Conservation (phyloP, 2,329 filamentous ascomycete genomes). For the Phialophora macrospora region DNA sequence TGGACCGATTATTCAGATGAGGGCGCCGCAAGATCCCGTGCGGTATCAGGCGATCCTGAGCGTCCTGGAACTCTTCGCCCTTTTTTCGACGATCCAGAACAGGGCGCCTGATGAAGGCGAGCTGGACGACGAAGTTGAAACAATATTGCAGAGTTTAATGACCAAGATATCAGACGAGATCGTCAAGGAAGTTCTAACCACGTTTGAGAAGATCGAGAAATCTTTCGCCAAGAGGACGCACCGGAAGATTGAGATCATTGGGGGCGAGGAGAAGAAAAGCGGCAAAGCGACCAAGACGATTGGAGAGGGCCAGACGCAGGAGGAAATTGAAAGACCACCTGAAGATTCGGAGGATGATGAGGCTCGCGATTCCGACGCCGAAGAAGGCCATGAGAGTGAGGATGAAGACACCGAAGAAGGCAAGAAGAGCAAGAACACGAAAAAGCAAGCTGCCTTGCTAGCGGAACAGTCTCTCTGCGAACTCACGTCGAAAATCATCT, state of each 20-base stretch:
- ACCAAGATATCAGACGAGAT: conserved; percentile 69
- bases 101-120: conserved; percentile 42
- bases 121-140: conserved; percentile 53
- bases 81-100: conserved; percentile 74
- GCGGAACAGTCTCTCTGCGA: conserved; percentile 87
- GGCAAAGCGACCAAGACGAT: neutral
- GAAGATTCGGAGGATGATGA: conserved; percentile 63
- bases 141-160: conserved; percentile 66
- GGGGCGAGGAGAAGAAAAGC: conserved; percentile 21
- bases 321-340: conserved; percentile 40
- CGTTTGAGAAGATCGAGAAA: conserved; percentile 78
- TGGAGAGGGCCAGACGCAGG: conserved; percentile 29
- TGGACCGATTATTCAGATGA: conserved; percentile 55
- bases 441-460: conserved; percentile 69
- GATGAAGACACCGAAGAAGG: conserved; percentile 34
- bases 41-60: conserved; percentile 75
- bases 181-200: conserved; percentile 70
- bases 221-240: conserved; percentile 71
- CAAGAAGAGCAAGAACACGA: conserved; percentile 46
- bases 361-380: conserved; percentile 66
- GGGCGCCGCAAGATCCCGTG: conserved; percentile 74
- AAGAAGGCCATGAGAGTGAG: conserved; percentile 73
- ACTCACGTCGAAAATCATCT: conserved; percentile 80
- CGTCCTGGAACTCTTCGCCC: conserved; percentile 79
- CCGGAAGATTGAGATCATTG: conserved; percentile 43